Evolutionary conservation across 495 filamentous ascomycete species (phyloP), one percentile per base, ranked within the genome.

Genomic region (Mycothermus thermophilus): DNA sequence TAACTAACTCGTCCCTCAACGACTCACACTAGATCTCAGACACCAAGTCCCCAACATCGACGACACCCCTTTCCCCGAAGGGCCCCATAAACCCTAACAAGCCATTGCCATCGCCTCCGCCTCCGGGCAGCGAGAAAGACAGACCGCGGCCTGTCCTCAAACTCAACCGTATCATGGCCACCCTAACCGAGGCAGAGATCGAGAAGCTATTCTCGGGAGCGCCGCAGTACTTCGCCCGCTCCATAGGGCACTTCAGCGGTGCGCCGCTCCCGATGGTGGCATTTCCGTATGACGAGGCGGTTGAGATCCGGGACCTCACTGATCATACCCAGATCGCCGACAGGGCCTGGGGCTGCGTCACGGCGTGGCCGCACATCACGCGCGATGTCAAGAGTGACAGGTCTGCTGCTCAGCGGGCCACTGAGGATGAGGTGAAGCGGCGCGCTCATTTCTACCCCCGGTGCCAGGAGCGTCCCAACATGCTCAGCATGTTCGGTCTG

Each of bases 131-230:
- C 41, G 63, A 64, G 34, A 49, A 50, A 43, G 48, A 47, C 27
- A 43, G 54, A 41, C 59, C 49, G 35, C 51, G 50, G 24, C 58
- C 60, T 21, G 48, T 40, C 15, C 38, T 70, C 24, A 66, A 62
- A 39, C 55, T 70, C 10, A 52, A 60, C 33, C 54, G 68, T 51
- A 72, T 70, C 48, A 71, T 72, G 56, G 51, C 66, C 28, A 62
- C 64, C n/a, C 57, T 82, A 29, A 71, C 63, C 19, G 67, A 68
- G 17, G 58, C 64, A 15, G 77, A 83, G 31, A 51, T 82, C 38
- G 75, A 78, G 50, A 69, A 71, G 31, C 62, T 85, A 23, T 78
- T 85, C 50, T 82, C 78, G 19, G 79, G 79, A n/a, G 79, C 79
- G 10, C 79, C 80, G 24, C 79, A 81, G 47, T 85, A 80, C 51